phyloP scores from a whole-genome alignment of 306 rosid species.

The Casuarina equisetifolia region DNA sequence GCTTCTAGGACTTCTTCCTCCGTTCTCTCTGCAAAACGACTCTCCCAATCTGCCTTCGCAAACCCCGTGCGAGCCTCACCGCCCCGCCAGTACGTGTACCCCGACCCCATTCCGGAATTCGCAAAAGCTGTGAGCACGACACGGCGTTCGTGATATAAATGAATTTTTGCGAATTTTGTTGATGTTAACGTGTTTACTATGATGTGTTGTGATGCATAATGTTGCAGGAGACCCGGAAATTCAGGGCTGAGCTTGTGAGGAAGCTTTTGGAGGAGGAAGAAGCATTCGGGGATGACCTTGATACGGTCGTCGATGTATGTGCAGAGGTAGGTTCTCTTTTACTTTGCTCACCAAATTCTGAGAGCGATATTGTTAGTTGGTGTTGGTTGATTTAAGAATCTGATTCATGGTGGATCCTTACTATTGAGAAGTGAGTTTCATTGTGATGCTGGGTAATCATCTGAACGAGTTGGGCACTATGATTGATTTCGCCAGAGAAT shows the following conservation, averaged over 20 bases:
- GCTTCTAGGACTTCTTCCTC: neutral
- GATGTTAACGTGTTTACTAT: neutral
- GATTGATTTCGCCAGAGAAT: neutral
- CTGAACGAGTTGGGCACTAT: neutral
- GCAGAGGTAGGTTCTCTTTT: slow-evolving; percentile 40
- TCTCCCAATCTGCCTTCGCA: slow-evolving; percentile 21
- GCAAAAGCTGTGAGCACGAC: slow-evolving; percentile 39
- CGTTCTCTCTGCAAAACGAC: slow-evolving; percentile 15
- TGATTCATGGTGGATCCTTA: neutral
- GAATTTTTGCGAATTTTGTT: neutral
- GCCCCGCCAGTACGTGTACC: slow-evolving; percentile 44
- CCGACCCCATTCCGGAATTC: slow-evolving; percentile 62
- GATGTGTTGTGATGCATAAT: slow-evolving; percentile 4
- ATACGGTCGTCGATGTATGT: slow-evolving; percentile 52
- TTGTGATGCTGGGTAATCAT: neutral
- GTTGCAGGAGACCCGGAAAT: slow-evolving; percentile 61
- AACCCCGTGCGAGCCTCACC: slow-evolving; percentile 24
- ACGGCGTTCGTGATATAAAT: too few relatives aligned
- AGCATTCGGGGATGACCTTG: slow-evolving; percentile 58
- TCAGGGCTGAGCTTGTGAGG: slow-evolving; percentile 45
- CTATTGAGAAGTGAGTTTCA: neutral
- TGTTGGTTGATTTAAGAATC: neutral
- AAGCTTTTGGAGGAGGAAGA: slow-evolving; percentile 51
- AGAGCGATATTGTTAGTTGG: neutral
- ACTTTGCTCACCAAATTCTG: neutral